Conservation (phyloP, 768 basidiomycete species). For the Boletus tomentosulus region DNA sequence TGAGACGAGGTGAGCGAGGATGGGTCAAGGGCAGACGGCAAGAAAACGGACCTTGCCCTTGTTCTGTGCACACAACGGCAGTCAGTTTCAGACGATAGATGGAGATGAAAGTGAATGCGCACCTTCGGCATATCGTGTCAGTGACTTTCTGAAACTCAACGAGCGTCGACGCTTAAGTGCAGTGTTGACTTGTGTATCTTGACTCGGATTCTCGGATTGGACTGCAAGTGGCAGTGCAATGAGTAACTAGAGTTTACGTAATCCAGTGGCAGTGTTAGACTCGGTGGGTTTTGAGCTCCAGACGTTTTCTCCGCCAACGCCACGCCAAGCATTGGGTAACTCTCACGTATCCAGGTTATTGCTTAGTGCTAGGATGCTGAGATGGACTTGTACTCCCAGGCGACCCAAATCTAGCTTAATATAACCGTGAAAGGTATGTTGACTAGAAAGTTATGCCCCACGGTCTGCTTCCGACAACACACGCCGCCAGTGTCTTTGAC, state of each 20-base stretch:
- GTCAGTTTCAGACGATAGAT: not conserved
- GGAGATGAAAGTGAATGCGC: not conserved
- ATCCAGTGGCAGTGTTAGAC: not conserved
- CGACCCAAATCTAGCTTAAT: not conserved
- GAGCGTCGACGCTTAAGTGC: not conserved
- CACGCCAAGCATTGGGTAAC: not conserved
- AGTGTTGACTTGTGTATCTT: no score
- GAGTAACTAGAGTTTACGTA: not conserved
- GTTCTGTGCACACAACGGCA: constrained; percentile 13
- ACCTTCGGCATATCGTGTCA: constrained; percentile 24
- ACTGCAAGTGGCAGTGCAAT: constrained; percentile 9
- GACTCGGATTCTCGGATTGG: not conserved
- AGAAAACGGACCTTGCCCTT: constrained; percentile 24
- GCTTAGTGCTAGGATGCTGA: not conserved
- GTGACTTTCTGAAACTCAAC: not conserved
- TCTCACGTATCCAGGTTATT: not conserved
- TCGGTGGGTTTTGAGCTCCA: not conserved
- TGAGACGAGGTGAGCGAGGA: constrained; percentile 4
- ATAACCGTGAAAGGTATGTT: not conserved
- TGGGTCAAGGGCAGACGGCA: not conserved
- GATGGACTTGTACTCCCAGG: not conserved
- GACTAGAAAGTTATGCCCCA: not conserved
- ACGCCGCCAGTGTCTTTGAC: not conserved
- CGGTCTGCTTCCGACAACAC: no score
- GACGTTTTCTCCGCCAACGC: not conserved